Evolutionary conservation across 345 rosid species (phyloP), one percentile per base, ranked within the genome.

Genomic region (Lumnitzera littorea): DNA sequence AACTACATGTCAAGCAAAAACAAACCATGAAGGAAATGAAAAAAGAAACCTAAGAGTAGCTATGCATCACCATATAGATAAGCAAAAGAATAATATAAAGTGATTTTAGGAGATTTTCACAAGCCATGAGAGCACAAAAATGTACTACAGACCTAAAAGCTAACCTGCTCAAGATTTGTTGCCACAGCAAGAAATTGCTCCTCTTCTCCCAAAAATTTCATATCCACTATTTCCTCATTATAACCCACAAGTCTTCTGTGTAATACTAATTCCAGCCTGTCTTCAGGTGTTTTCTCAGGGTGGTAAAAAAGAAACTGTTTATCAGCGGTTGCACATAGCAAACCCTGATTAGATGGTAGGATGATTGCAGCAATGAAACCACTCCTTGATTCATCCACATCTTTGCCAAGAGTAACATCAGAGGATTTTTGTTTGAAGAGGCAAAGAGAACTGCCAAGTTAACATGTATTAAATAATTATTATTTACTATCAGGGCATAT

Each of bases 301-400:
- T 69, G 63, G 70, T 92, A 92, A 67, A 85, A 69, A 23, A 89
- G 73, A 67, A 92, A 81, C 69, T 92, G 96, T 72, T 92, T 96
- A 80, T 92, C 97, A 61, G 96, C 98, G 54, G 95, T 89, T 75
- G 81, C 96, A 70, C 97, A 92, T 59, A 92, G 81, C 71, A 92
- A 73, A 53, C 94, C 98, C 67, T 61, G 85, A 80, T 81, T 78
- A 60, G 70, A 76, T 48, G 98, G 95, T 68, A 89, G 80, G 68
- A 84, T 63, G 17, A 71, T 61, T 68, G 84, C 97, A 56, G 85
- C 81, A 58, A 74, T 81, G 76, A 89, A 92, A 58, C 97, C 98
- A 72, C 89, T 82, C 72, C 65, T 80, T 29, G 82, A 65, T 47
- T 82, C 89, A 27, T 85, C 88, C 15, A 46, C 65, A 12, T 82